phyloP scores from a whole-genome alignment of 257 asterid genomes.

The Nicotiana knightiana region DNA sequence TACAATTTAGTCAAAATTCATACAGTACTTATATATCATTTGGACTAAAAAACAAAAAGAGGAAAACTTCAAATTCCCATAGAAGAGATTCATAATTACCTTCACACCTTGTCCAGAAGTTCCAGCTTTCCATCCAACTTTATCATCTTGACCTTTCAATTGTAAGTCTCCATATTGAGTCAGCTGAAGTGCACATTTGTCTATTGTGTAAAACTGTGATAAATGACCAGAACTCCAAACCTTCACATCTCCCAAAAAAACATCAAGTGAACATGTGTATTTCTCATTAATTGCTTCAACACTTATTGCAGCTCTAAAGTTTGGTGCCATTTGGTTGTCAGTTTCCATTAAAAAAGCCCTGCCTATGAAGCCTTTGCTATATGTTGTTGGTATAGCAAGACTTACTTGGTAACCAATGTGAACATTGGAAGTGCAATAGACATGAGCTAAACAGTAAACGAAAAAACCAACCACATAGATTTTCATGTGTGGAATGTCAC shows the following conservation, averaged over 20 bases:
- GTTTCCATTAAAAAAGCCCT: constrained; percentile 63
- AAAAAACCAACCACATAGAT: constrained; percentile 26
- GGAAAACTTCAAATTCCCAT: background rate
- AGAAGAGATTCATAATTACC: constrained; percentile 35
- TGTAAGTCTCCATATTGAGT: constrained; percentile 50
- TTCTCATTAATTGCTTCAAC: constrained; percentile 48
- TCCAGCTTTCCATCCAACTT: constrained; percentile 79
- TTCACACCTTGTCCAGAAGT: constrained; percentile 75
- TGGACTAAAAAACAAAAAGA: background rate
- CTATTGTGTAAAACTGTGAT: constrained; percentile 49
- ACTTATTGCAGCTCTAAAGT: constrained; percentile 53
- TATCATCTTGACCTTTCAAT: constrained; percentile 41
- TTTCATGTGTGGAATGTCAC: constrained; percentile 31
- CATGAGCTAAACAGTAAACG: constrained; percentile 10
- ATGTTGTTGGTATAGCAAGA: constrained; percentile 54
- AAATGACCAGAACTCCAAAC: constrained; percentile 86
- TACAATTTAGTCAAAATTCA: background rate
- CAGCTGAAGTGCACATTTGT: constrained; percentile 51
- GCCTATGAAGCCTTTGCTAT: constrained; percentile 52
- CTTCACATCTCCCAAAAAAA: constrained; percentile 58
- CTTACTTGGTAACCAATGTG: constrained; percentile 46
- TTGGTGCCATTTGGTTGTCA: constrained; percentile 29
- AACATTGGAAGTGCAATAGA: constrained; percentile 36
- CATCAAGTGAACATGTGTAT: constrained; percentile 62
- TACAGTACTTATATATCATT: background rate